Base-by-base conservation (phyloP, 2,329 filamentous ascomycete species). In the Madurella fahalii region DNA sequence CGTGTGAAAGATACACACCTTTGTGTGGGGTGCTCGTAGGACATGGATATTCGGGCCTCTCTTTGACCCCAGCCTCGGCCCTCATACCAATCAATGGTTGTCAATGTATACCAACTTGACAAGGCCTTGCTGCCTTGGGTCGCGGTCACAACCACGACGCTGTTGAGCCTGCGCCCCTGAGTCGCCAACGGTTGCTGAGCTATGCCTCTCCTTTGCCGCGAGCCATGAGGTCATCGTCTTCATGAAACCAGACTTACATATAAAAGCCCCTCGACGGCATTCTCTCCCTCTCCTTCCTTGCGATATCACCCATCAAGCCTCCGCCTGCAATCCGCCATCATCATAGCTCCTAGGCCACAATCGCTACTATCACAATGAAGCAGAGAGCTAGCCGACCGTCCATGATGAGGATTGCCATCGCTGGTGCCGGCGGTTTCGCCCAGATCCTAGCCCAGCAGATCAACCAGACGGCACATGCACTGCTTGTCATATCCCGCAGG, bases 401-500 rank as follows among this genome's bases (percentile, higher is more conserved):
- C 57, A 77, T 74, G 70, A 77, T 78, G 74, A 73, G 75, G 58
- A 76, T 78, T 54, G 76, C 74, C 55, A 71, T 78, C 56, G 76
- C 74, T 50, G 76, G 76, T 39, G 76, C 71, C 52, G 70, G 72
- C 45, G 75, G 74, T 50, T 69, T 78, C 47, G 74, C 76, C 54
- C 71, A 69, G 59, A 61, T 78, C 56, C 66, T 79, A 30, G 69
- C 74, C 43, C 76, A 81, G 53, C 77, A 81, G 63, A 77, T 91
- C 32, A 78, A 80, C 31, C 76, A 82, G 50, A 87, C 82, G 37
- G 82, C 80, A 45, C 84, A 90, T 68, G 80, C 84, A 48, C 77
- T 90, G 43, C 76, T 91, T 50, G 77, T 91, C n/a, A 71, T 91
- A 31, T 89, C 87, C 18, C 78, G 84, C 74, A 73, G 69, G 57